Evolutionary conservation across 495 filamentous ascomycete species (phyloP).

Genomic region (Penicillium nucicola): DNA sequence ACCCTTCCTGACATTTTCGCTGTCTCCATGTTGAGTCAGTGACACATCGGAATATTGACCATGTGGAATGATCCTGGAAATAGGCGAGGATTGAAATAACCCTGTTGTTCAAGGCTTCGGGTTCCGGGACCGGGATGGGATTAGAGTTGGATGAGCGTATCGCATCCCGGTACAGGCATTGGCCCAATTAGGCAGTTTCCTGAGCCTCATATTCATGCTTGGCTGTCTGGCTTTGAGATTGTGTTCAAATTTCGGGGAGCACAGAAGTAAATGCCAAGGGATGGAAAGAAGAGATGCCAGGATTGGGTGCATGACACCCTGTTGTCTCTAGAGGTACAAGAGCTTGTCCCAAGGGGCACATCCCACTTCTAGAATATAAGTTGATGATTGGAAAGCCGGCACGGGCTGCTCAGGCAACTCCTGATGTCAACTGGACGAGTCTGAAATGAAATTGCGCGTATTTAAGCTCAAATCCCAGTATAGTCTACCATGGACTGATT

Average conservation of each 20-base stretch:
- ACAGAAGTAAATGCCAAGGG: no score
- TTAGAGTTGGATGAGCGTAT: neutral
- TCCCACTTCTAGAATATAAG: constrained; percentile 9
- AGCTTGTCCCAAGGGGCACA: constrained; percentile 11
- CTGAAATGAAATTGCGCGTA: constrained; percentile 4
- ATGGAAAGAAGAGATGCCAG: constrained; percentile 11
- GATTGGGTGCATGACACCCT: constrained; percentile 16
- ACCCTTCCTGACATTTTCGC: neutral
- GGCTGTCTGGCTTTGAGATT: no score
- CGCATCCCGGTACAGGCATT: constrained; percentile 4
- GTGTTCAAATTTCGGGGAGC: no score
- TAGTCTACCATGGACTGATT: constrained; percentile 12
- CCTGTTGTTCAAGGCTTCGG: neutral
- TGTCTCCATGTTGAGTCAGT: neutral
- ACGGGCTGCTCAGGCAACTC: constrained; percentile 1
- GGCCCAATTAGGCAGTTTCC: no score
- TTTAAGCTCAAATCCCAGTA: constrained; percentile 8
- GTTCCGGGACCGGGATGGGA: constrained; percentile 4
- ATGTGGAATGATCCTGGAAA: constrained; percentile 1
- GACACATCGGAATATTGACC: neutral
- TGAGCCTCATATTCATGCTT: no score
- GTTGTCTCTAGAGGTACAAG: constrained; percentile 17
- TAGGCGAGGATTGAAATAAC: neutral
- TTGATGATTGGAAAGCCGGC: constrained; percentile 10
- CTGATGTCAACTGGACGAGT: constrained; percentile 4